Evolutionary conservation across 257 asterid species (phyloP).

Genomic region (Perilla frutescens): DNA sequence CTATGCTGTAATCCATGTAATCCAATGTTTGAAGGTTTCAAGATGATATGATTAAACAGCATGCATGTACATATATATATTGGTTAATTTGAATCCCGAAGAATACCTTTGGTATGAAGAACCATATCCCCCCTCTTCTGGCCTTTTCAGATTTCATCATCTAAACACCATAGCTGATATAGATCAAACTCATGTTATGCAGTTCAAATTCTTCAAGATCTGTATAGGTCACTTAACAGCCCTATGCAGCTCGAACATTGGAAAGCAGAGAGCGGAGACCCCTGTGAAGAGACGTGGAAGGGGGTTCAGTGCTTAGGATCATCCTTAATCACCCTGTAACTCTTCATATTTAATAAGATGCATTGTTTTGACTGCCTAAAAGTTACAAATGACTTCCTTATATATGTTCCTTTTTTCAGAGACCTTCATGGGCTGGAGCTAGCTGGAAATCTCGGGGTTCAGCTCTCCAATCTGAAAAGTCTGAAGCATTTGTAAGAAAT

Average conservation of each 20-base stretch:
- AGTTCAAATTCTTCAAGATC: slow-evolving; percentile 72
- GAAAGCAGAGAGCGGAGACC: slow-evolving; percentile 77
- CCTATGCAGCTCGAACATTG: slow-evolving; percentile 63
- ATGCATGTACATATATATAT: too few relatives aligned
- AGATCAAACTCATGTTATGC: slow-evolving; percentile 34
- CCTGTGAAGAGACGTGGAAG: slow-evolving; percentile 74
- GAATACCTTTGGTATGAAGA: too few relatives aligned
- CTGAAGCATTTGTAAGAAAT: slow-evolving; percentile 73
- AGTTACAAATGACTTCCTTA: background rate
- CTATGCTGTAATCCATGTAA: background rate
- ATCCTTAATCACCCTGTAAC: slow-evolving; percentile 67
- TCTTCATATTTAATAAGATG: background rate
- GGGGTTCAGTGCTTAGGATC: slow-evolving; percentile 74
- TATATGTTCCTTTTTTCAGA: slow-evolving; percentile 43
- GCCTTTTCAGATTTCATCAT: background rate
- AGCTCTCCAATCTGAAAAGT: slow-evolving; percentile 61
- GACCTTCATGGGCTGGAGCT: slow-evolving; percentile 69
- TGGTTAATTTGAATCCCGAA: too few relatives aligned
- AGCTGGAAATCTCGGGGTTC: slow-evolving; percentile 59
- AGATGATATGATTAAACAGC: background rate
- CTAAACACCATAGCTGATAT: background rate
- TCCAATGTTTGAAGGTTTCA: too few relatives aligned
- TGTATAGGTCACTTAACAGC: slow-evolving; percentile 65
- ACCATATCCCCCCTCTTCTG: background rate
- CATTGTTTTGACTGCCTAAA: background rate